These are phyloP conservation scores for Asterophora parasitica DNA, from an alignment of 768 basidiomycete genomes.

Conservation along the genomic window DNA sequence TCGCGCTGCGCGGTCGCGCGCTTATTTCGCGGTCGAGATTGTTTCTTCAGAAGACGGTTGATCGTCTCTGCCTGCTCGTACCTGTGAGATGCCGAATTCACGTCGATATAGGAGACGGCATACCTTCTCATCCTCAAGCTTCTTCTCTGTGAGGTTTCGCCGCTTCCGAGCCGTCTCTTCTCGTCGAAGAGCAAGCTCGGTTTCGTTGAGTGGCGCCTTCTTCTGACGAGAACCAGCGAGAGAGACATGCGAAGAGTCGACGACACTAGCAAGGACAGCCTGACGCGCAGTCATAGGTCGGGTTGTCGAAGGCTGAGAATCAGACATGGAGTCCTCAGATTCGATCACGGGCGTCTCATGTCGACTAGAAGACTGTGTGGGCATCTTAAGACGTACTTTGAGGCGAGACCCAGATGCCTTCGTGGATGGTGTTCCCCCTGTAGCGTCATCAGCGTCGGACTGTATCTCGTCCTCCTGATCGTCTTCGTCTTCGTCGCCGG, in stretches of 20 bases:
- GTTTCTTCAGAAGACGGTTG: conserved; percentile 84
- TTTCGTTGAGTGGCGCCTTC: conserved; percentile 20
- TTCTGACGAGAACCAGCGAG: conserved; percentile 29
- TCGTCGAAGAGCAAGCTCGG: conserved; percentile 35
- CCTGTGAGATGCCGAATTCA: neutral
- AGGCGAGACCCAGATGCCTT: conserved; percentile 10
- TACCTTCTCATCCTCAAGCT: conserved; percentile 83
- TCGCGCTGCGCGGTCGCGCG: conserved; percentile 45
- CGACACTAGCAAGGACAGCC: conserved; percentile 66
- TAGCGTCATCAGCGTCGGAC: conserved; percentile 9
- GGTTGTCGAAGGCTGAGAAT: conserved; percentile 23
- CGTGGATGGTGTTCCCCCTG: neutral
- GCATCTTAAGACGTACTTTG: conserved; percentile 19
- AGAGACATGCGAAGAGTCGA: conserved; percentile 65
- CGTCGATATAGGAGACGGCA: conserved; percentile 1
- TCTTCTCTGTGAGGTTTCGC: conserved; percentile 76
- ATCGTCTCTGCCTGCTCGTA: conserved; percentile 74
- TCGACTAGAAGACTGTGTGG: conserved; percentile 17
- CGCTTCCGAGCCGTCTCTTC: conserved; percentile 83
- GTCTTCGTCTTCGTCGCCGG: conserved; percentile 35
- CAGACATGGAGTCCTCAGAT: conserved; percentile 33
- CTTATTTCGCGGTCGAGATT: conserved; percentile 62
- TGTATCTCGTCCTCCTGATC: conserved; percentile 32
- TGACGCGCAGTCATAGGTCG: conserved; percentile 55
- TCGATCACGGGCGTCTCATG: conserved; percentile 24